These are phyloP conservation scores for Collybia sp. DNA, from an alignment of 768 basidiomycete genomes.

Conservation along the genomic window DNA sequence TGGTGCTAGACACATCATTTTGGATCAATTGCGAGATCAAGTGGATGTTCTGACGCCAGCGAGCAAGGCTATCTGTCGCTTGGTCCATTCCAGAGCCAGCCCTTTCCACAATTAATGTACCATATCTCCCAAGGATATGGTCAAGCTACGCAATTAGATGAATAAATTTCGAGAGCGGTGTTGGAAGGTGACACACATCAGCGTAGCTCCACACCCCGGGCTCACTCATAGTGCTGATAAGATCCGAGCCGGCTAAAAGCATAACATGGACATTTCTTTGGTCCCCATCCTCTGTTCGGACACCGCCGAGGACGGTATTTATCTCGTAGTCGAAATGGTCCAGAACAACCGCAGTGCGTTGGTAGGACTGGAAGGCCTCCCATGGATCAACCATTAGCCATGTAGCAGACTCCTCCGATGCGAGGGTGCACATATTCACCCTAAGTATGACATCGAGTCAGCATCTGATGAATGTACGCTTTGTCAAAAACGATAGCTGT, in stretches of 20 bases:
- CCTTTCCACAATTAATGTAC: conserved; percentile 91
- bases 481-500: no score
- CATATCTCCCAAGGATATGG: conserved; percentile 93
- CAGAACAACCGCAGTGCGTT: conserved; percentile 93
- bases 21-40: conserved; percentile 93
- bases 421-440: conserved; percentile 84
- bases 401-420: conserved; percentile 82
- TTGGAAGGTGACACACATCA: conserved; percentile 62
- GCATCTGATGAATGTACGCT: not conserved
- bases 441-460: conserved; percentile 29
- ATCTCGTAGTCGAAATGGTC: conserved; percentile 97
- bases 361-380: conserved; percentile 95
- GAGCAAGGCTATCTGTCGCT: conserved; percentile 68
- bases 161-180: conserved; percentile 6
- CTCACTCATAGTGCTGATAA: conserved; percentile 97
- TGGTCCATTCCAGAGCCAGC: conserved; percentile 91
- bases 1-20: conserved; percentile 96
- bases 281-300: conserved; percentile 69
- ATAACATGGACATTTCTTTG: conserved; percentile 77
- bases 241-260: conserved; percentile 96
- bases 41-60: conserved; percentile 81
- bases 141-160: conserved; percentile 60
- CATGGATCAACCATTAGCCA: conserved; percentile 99
- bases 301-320: conserved; percentile 80
- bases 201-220: conserved; percentile 96